Percentiles rank a stretch among this genome's conserved stretches.
phyloP scores from a whole-genome alignment of 2,329 filamentous ascomycete species.

The Fusarium marasasianum region DNA sequence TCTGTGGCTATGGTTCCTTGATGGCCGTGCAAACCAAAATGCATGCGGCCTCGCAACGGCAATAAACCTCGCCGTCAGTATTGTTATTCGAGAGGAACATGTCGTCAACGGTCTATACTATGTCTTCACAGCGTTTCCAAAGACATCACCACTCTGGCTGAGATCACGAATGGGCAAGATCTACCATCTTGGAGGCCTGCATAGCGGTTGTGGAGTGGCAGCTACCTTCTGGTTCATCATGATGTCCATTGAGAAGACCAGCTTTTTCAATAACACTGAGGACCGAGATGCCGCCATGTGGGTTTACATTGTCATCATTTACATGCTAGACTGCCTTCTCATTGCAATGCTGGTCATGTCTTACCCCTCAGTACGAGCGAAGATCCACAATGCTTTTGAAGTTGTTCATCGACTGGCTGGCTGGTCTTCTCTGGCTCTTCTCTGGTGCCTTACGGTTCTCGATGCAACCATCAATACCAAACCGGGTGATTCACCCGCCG shows the following conservation, averaged over 20 bases:
- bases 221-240: constrained; percentile 32
- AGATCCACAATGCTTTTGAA: constrained; percentile 29
- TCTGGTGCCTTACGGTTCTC: constrained; percentile 51
- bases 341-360: constrained; percentile 26
- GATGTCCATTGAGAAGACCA: constrained; percentile 30
- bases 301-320: constrained; percentile 18
- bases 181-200: constrained; percentile 56
- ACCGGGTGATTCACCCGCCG: constrained; percentile 44
- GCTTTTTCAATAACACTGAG: neutral
- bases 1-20: constrained; percentile 34
- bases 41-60: constrained; percentile 51
- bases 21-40: constrained; percentile 42
- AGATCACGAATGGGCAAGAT: constrained; percentile 53
- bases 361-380: constrained; percentile 19
- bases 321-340: constrained; percentile 21
- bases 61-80: constrained; percentile 55
- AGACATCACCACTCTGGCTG: constrained; percentile 54
- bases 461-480: constrained; percentile 66
- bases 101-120: constrained; percentile 57
- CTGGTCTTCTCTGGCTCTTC: constrained; percentile 24
- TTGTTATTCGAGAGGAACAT: constrained; percentile 59
- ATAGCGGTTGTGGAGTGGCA: constrained; percentile 28
- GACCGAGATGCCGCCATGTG: neutral
- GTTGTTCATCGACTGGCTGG: constrained; percentile 27
- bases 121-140: constrained; percentile 50